Evolutionary conservation across 2,329 filamentous ascomycete genomes (phyloP), one percentile per base, ranked within the genome.

Genomic region (Epichloe typhina): DNA sequence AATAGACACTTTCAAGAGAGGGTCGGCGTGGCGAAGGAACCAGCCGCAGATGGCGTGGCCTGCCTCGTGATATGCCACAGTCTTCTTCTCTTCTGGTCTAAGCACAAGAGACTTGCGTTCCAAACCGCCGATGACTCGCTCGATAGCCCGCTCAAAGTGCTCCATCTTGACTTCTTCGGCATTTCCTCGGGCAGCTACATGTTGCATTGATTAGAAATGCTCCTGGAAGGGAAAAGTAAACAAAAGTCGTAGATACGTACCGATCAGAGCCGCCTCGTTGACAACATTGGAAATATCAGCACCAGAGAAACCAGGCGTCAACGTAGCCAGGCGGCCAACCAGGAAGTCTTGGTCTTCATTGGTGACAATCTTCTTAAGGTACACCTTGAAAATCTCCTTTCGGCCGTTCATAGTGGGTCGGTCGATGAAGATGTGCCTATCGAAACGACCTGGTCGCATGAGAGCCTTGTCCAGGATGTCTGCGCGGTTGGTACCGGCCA

Each of bases 281-380:
- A 95, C 89, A 64, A 90, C 95, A 68, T 98, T 98, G 64, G 93
- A 89, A 68, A 98, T 98, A 66, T 98, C 93, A 46, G 93, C 93
- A 69, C 93, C 93, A 51, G 91, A 91, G 69, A 98, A 98, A 35
- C 93, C 93, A 50, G 93, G 93, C 3, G 93, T 98, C 58, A 98
- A 74, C 43, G 93, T 91, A 50, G 93, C 83, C 46, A 98, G 79
- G 60, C 93, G 84, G 54, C 93, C 93, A 58, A 88, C 84, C 44
- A 98, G 74, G 63, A 88, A 84, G 40, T 95, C 88, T 55, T 90
- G 73, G 63, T 98, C 86, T 67, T 95, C 93, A 54, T 84, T 81
- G 26, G 91, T 97, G 50, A 95, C 86, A 62, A 98, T 95, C 73
- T 95, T 96, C 70, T 84, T 84, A 55, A 98, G 72, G 65, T 98